Evolutionary conservation across 805 yeast species (phyloP).

Genomic region (Cyberlindnera maritima): DNA sequence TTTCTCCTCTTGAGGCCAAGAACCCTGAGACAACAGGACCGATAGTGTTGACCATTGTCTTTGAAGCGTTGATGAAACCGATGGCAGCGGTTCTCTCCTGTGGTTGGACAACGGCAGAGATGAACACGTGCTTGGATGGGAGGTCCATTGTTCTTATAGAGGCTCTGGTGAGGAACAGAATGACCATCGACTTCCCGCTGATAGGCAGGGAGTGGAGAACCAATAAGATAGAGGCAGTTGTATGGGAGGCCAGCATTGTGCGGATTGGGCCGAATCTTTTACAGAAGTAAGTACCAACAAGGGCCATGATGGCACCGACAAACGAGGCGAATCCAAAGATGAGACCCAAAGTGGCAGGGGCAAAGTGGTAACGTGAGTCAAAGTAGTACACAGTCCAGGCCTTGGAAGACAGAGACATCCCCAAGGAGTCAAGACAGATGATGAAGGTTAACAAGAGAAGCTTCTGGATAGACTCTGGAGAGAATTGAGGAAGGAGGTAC

Average conservation of each 20-base stretch:
- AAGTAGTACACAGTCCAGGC: conserved; percentile 48
- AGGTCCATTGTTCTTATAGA: conserved; percentile 45
- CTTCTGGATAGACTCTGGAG: conserved; percentile 21
- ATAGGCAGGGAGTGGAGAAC: conserved; percentile 39
- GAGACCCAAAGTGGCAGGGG: conserved; percentile 36
- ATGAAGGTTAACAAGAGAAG: conserved; percentile 36
- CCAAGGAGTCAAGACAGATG: conserved; percentile 42
- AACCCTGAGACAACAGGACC: conserved; percentile 44
- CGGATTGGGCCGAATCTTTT: conserved; percentile 43
- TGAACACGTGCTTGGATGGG: conserved; percentile 46
- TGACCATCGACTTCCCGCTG: conserved; percentile 31
- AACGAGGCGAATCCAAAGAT: conserved; percentile 39
- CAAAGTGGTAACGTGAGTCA: conserved; percentile 34
- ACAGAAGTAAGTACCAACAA: conserved; percentile 42
- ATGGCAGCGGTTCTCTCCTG: conserved; percentile 42
- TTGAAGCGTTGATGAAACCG: conserved; percentile 43
- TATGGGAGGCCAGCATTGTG: conserved; percentile 44
- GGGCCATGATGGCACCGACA: conserved; percentile 37
- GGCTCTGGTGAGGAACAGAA: conserved; percentile 33
- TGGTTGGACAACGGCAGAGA: conserved; percentile 40
- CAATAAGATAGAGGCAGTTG: conserved; percentile 40
- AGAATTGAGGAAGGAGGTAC: conserved; percentile 17
- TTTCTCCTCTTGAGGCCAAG: conserved; percentile 34
- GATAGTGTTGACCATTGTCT: conserved; percentile 39
- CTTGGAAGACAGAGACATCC: conserved; percentile 41